Evolutionary conservation across 208 protist species (phyloP).

Genomic region (Trypanosoma congolense): DNA sequence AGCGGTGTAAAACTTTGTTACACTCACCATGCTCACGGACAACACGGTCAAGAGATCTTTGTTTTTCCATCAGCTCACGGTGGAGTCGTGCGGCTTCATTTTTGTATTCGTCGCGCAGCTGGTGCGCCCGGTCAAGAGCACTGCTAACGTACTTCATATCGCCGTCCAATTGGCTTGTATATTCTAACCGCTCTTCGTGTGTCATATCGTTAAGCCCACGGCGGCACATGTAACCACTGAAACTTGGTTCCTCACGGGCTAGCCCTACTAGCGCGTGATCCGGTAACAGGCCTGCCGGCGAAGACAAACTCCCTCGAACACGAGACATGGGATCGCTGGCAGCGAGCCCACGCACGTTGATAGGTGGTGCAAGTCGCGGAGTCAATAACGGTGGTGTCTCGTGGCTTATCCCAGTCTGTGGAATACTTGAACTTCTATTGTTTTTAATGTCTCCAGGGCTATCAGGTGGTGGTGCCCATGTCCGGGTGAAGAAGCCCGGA

Average conservation of each 20-base stretch:
- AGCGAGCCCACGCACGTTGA: slow-evolving; percentile 15
- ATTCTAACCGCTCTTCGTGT: slow-evolving; percentile 44
- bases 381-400: slow-evolving; percentile 11
- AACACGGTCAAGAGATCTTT: slow-evolving; percentile 30
- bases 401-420: not conserved
- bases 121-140: slow-evolving; percentile 40
- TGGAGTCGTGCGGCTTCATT: slow-evolving; percentile 55
- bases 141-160: slow-evolving; percentile 27
- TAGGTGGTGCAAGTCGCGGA: slow-evolving; percentile 17
- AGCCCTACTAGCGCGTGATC: slow-evolving; percentile 21
- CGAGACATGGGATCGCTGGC: not conserved
- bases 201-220: slow-evolving; percentile 23
- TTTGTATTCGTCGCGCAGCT: slow-evolving; percentile 51
- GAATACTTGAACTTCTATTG: not conserved
- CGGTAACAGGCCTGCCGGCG: not conserved
- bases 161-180: slow-evolving; percentile 41
- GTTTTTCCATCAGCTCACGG: slow-evolving; percentile 36
- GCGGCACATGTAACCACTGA: not conserved
- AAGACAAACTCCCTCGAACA: not conserved
- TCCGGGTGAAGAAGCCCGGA: slow-evolving; percentile 24
- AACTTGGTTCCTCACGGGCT: slow-evolving; percentile 14
- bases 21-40: slow-evolving; percentile 25
- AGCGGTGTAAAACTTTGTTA: slow-evolving; percentile 17
- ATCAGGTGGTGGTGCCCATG: slow-evolving; percentile 21
- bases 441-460: not conserved